Percentiles rank a stretch among this genome's conserved stretches.
phyloP scores from a whole-genome alignment of 148 eudicot genomes.

The Cornus kousa region DNA sequence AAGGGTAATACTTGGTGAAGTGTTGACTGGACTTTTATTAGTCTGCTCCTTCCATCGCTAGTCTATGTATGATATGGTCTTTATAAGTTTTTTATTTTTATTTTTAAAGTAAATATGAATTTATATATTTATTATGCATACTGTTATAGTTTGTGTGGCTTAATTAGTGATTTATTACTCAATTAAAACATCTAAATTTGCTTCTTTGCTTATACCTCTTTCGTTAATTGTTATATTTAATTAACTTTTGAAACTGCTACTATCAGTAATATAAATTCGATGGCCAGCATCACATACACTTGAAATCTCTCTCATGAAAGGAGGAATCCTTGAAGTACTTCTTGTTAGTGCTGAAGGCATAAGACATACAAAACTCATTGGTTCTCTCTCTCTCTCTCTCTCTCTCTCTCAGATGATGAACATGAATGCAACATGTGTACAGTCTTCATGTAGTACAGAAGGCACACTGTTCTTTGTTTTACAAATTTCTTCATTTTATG shows the following conservation, averaged over 20 bases:
- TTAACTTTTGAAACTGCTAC: background rate
- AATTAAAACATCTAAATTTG: background rate
- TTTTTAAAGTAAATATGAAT: background rate
- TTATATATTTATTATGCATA: background rate
- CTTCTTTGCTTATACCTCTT: background rate
- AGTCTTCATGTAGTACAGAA: too few relatives aligned
- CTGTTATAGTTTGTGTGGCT: slow-evolving; percentile 6
- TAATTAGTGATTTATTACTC: slow-evolving; percentile 7
- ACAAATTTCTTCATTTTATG: background rate
- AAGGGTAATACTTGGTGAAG: background rate
- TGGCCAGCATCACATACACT: background rate
- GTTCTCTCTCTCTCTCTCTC: slow-evolving; percentile 21
- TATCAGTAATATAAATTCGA: background rate
- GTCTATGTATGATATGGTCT: background rate
- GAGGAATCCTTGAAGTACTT: slow-evolving; percentile 66
- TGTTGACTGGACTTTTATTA: background rate
- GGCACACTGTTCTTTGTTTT: background rate
- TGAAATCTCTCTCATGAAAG: slow-evolving; percentile 39
- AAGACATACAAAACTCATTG: slow-evolving; percentile 49
- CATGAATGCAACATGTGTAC: background rate
- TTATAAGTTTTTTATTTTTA: background rate
- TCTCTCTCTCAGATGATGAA: background rate
- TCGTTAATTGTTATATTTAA: background rate
- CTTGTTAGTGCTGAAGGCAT: slow-evolving; percentile 72
- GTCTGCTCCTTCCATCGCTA: background rate